Conservation (phyloP, 306 rosid species). For the Elaeagnus macrophylla region DNA sequence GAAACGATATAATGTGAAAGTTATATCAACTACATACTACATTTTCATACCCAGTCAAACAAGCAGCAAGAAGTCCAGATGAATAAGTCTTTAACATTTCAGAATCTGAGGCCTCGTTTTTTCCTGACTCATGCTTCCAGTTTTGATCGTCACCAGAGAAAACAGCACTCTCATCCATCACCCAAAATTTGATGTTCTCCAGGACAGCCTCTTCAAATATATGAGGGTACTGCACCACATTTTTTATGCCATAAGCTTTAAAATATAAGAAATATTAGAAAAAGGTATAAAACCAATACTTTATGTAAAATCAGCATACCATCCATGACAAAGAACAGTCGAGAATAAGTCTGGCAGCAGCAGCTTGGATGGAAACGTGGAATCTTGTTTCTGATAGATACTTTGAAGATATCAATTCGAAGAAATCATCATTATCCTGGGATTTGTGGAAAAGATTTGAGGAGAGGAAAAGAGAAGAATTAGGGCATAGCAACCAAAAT, state of each 20-base stretch:
- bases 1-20: conserved; percentile 3
- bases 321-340: conserved; percentile 79
- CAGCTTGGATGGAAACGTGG: conserved; percentile 59
- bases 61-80: conserved; percentile 82
- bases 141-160: conserved; percentile 42
- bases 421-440: conserved; percentile 92
- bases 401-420: conserved; percentile 79
- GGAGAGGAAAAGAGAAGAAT: too few species aligned
- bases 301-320: conserved; percentile 33
- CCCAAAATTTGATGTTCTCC: conserved; percentile 69
- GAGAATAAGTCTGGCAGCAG: conserved; percentile 65
- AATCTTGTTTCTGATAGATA: conserved; percentile 64
- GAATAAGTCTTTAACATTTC: conserved; percentile 90
- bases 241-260: not conserved
- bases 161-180: conserved; percentile 53
- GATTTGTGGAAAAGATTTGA: too few species aligned
- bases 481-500: too few species aligned
- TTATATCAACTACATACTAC: conserved; percentile 1
- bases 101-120: conserved; percentile 59
- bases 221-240: conserved; percentile 56
- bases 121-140: conserved; percentile 39
- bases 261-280: not conserved
- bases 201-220: conserved; percentile 74
- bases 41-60: conserved; percentile 57
- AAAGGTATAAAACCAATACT: too few species aligned